Conservation (phyloP, 192 early-diverging fungal species). For the Oehlia diaphana region DNA sequence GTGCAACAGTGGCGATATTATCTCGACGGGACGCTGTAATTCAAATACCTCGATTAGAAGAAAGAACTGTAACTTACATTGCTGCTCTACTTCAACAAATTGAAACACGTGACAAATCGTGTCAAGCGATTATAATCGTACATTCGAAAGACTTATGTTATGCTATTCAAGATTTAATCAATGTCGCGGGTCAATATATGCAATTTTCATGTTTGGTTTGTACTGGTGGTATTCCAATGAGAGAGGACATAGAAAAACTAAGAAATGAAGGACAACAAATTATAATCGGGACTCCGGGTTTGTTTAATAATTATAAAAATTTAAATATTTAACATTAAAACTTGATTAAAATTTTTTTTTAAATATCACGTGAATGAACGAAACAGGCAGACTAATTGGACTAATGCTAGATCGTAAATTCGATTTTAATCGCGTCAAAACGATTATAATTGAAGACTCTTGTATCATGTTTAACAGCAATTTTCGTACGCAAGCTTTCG, state of each 20-base stretch:
- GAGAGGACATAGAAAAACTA: conserved; percentile 1
- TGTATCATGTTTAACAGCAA: conserved; percentile 25
- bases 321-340: neutral
- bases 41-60: conserved; percentile 17
- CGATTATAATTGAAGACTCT: conserved; percentile 23
- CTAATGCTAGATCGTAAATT: neutral
- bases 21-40: conserved; percentile 12
- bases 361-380: neutral
- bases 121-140: conserved; percentile 21
- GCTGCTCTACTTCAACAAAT: conserved; percentile 23
- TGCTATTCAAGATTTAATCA: conserved; percentile 15
- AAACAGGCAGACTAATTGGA: neutral
- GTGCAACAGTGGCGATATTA: neutral
- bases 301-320: neutral
- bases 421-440: neutral
- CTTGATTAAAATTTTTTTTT: neutral
- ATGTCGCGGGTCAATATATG: neutral
- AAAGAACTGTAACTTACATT: conserved; percentile 10
- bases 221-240: conserved; percentile 10
- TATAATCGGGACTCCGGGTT: conserved; percentile 24
- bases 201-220: conserved; percentile 11
- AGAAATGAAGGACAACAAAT: conserved; percentile 18
- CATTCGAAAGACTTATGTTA: conserved; percentile 19
- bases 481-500: conserved; percentile 13
- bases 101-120: neutral